phyloP scores from a whole-genome alignment of 2,329 filamentous ascomycete species.

The Aspergillus aculeatus region DNA sequence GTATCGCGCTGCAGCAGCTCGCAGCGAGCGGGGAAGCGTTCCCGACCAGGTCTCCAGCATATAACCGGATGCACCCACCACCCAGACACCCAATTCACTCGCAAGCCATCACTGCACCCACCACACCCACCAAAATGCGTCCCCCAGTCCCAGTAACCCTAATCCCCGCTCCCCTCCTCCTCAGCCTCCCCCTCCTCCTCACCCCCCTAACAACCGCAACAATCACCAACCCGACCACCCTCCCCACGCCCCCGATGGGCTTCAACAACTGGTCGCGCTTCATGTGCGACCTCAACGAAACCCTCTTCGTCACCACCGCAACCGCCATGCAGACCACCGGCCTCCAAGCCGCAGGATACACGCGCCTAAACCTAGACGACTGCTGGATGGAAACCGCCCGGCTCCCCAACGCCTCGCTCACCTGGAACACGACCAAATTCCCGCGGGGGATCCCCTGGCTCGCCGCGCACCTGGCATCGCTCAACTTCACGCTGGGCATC shows the following conservation, averaged over 20 bases:
- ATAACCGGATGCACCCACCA: background rate
- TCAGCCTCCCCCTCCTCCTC: background rate
- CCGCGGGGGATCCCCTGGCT: conserved; percentile 47
- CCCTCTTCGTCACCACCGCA: conserved; percentile 49
- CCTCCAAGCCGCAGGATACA: conserved; percentile 40
- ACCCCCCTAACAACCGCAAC: conserved; percentile 7
- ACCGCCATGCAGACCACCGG: conserved; percentile 46
- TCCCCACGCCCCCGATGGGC: conserved; percentile 50
- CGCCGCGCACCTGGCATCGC: conserved; percentile 36
- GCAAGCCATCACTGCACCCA: background rate
- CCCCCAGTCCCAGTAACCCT: background rate
- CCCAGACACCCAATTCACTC: background rate
- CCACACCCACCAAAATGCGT: background rate
- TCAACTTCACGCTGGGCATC: conserved; percentile 48
- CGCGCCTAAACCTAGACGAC: conserved; percentile 48
- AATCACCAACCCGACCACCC: conserved; percentile 19
- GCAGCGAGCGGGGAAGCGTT: background rate
- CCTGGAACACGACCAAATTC: conserved; percentile 45
- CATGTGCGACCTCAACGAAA: conserved; percentile 50
- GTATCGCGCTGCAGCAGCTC: background rate
- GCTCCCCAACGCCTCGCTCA: conserved; percentile 38
- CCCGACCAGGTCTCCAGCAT: background rate
- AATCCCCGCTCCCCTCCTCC: background rate
- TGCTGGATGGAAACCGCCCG: conserved; percentile 45
- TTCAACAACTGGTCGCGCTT: conserved; percentile 55